Base-by-base conservation (phyloP, 345 rosid genomes). In the Lepidium africanum region DNA sequence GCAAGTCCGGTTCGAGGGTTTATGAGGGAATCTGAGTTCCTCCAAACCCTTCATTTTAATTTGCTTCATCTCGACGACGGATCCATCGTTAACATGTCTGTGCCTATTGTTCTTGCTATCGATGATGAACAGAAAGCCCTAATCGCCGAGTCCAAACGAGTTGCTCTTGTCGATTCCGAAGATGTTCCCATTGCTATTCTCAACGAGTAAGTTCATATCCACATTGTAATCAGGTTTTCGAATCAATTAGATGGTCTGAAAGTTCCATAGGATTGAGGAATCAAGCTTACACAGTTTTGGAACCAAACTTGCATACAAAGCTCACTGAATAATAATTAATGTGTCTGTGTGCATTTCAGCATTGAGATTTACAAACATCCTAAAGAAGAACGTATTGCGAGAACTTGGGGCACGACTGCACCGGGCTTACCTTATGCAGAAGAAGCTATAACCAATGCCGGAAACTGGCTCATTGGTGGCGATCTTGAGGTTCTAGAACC, bases 1-100 rank as follows among this genome's bases (percentile, higher is more conserved):
- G 97, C 97, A 7, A 93, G 98, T 66, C 97, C 98, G 0, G 86
- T 90, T 17, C 61, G 77, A 1, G 98, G 98, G 14, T 93, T 90
- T 84, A 93, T 93, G 98, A 82, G 87, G 75, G 90, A 90, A 82
- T 80, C 96, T 82, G 92, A 93, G 97, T 90, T 93, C 94, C 97
- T 93, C 86, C 98, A 93, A 90, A 87, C 97, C 36, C 98, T 93
- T 90, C 97, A 90, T 83, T 93, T 88, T 79, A 90, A 90, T 80
- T 76, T 81, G 64, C 85, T 93, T 75, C 93, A 88, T 63, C 81
- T 85, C 10, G 87, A 82, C 7, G 87, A 88, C 72, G 97, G 97
- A 48, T 81, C 97, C 65, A 82, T 86, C 67, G 97, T 87, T 16
- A 93, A 93, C 72, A 90, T 93, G 98, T 93, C 97, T 43, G 91